Evolutionary conservation across 2,329 filamentous ascomycete genomes (phyloP).

Genomic region (Fusarium sp.): DNA sequence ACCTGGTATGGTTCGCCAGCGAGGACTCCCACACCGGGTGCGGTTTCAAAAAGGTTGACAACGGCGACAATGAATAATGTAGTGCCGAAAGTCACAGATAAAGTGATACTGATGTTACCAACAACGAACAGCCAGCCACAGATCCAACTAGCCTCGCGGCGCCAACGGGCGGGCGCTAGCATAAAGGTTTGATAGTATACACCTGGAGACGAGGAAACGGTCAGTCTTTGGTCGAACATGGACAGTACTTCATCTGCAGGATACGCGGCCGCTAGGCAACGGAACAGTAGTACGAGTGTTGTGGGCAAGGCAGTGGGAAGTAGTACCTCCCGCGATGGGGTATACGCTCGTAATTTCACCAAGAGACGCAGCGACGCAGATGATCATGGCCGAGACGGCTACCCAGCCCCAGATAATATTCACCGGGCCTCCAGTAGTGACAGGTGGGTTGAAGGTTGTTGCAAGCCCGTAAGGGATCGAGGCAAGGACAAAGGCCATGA

Average conservation of each 20-base stretch:
- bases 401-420: slow-evolving; percentile 81
- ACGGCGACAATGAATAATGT: slow-evolving; percentile 71
- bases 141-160: slow-evolving; percentile 75
- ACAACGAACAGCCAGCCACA: slow-evolving; percentile 82
- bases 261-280: too few species aligned
- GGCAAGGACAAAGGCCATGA: slow-evolving; percentile 82
- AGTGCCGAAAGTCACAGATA: slow-evolving; percentile 86
- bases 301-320: slow-evolving; percentile 3
- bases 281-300: too few species aligned
- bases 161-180: slow-evolving; percentile 71
- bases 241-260: too few species aligned
- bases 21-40: slow-evolving; percentile 58
- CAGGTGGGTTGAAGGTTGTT: slow-evolving; percentile 76
- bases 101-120: slow-evolving; percentile 83
- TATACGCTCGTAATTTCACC: slow-evolving; percentile 82
- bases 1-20: slow-evolving; percentile 71
- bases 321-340: slow-evolving; percentile 75
- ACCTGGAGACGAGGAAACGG: slow-evolving; percentile 44
- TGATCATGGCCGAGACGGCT: slow-evolving; percentile 74
- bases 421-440: slow-evolving; percentile 74
- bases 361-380: slow-evolving; percentile 77
- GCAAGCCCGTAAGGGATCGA: slow-evolving; percentile 80
- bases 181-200: slow-evolving; percentile 86
- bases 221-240: not conserved
- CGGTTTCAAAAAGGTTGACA: slow-evolving; percentile 65